Evolutionary conservation across 1,284 basidiomycete species (phyloP), one percentile per base, ranked within the genome.

Genomic region (Lignosus rhinocerotis): DNA sequence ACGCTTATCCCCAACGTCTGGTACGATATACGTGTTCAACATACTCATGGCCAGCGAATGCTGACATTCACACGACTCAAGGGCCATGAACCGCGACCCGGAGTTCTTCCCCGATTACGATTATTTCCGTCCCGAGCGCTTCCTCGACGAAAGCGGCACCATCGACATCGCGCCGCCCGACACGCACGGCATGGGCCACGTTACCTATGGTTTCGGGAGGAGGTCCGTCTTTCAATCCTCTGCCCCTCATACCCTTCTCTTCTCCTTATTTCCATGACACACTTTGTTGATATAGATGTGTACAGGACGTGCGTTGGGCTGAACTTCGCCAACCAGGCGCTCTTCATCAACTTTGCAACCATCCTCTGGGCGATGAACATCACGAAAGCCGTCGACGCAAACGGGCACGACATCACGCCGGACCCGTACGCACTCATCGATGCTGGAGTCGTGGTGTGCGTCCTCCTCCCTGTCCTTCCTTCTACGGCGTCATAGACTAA

Each of bases 171-270:
- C 49, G 19, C 49, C 49, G 2, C 49, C 49, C 17, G 49, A 51
- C 38, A 51, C 49, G 36, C 49, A 41, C 25, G 49, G 49, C 38
- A 51, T 51, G 49, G 49, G 49, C 19, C 49, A 51, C 36, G 49
- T 51, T 21, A 51, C 49, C 19, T 63, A 60, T 36, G 51, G 56
- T 9, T 71, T 67, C 41, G 70, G 70, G 6, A 43, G 68, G 14
- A 60, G 69, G 65, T 60, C 36, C 10, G 47, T 16, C 4, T 4
- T 4, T 4, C 25, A 4, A 25, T 25, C 16, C 7, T 31, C 21
- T n/a, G 30, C 11, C 33, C 12, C 17, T 17, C 41, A 19, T 14
- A 25, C 36, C 6, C 36, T 38, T 10, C 36, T 38, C 6, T 2
- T 42, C 44, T 25, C 25, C 25, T 25, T n/a, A n/a, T n/a, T 25